These are phyloP conservation scores for Ogataea philodendri DNA, from an alignment of 805 yeast genomes.

Conservation along the genomic window DNA sequence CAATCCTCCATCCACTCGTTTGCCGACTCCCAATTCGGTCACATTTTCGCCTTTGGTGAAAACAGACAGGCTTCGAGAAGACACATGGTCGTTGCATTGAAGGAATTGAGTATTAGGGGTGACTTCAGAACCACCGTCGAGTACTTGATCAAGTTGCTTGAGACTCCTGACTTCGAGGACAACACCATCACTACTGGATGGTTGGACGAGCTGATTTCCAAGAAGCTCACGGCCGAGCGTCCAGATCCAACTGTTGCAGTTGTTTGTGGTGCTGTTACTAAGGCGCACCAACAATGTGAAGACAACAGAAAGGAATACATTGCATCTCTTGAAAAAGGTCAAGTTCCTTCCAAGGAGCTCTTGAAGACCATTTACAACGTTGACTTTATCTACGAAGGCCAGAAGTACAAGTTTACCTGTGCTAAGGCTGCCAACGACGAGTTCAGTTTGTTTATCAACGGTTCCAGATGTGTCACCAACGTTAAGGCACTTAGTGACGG, in stretches of 20 bases:
- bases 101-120: constrained; percentile 95
- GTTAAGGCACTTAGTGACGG: constrained; percentile 92
- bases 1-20: constrained; percentile 97
- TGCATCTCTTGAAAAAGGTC: constrained; percentile 87
- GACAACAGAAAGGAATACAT: constrained; percentile 68
- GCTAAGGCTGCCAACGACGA: constrained; percentile 85
- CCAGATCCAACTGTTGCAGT: constrained; percentile 91
- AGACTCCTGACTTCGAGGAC: constrained; percentile 94
- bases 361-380: constrained; percentile 87
- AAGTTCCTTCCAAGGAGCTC: constrained; percentile 79
- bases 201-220: constrained; percentile 94
- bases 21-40: constrained; percentile 98
- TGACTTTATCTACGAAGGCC: constrained; percentile 94
- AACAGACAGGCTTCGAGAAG: constrained; percentile 97
- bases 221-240: constrained; percentile 93
- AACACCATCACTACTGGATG: constrained; percentile 98
- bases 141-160: constrained; percentile 89
- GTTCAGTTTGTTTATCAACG: constrained; percentile 89
- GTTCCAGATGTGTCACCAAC: constrained; percentile 84
- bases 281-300: constrained; percentile 79
- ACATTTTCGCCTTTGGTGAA: constrained; percentile 98
- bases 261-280: constrained; percentile 96
- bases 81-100: constrained; percentile 98
- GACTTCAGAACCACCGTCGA: constrained; percentile 98
- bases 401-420: constrained; percentile 90